Evolutionary conservation across 768 basidiomycete genomes (phyloP), one percentile per base, ranked within the genome.

Genomic region (Leucogyrophana mollusca): DNA sequence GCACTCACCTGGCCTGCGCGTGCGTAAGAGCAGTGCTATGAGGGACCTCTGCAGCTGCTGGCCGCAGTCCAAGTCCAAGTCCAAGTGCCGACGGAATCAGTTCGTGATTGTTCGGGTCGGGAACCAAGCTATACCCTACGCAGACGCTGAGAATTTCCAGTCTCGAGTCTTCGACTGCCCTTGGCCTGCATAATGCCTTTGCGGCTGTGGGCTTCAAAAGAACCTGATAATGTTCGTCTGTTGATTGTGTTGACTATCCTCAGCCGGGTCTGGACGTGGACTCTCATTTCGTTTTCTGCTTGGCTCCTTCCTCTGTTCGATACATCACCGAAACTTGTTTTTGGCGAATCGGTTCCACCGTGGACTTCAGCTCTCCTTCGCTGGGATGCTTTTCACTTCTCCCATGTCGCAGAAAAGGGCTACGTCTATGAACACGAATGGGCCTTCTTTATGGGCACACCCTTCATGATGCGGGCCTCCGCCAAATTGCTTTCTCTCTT

Each of bases 381-480:
- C 54, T 99, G 95, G 96, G 95, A 98, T 59, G 73, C 74, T 2
- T 77, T 97, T 53, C 86, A 96, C 65, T 97, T 93, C 62, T 55
- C 71, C 5, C 74, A 78, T 55, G 79, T 91, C 43, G 89, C 91
- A 0, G 56, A 71, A 21, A 49, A 76, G 9, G 76, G 79, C 8
- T 77, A 85, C 54, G 50, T 51, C 1, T 82, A 80, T 60, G 95
- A 98, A 60, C 78, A 95, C 56, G 74, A 90, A 53, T 89, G 88
- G 78, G 95, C 95, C 0, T 98, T 92, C 64, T 77, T 92, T 51
- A 87, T 90, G 2, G 90, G 79, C 4, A 64, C 79, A 20, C 78
- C 89, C 3, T 56, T 69, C 9, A 40, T 87, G 40, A 74, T 91
- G 64, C 71, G 76, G 2, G 10, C 56, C 37, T 66, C 57, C n/a